Conservation (phyloP, 805 yeast genomes). For the Yarrowia sp. region DNA sequence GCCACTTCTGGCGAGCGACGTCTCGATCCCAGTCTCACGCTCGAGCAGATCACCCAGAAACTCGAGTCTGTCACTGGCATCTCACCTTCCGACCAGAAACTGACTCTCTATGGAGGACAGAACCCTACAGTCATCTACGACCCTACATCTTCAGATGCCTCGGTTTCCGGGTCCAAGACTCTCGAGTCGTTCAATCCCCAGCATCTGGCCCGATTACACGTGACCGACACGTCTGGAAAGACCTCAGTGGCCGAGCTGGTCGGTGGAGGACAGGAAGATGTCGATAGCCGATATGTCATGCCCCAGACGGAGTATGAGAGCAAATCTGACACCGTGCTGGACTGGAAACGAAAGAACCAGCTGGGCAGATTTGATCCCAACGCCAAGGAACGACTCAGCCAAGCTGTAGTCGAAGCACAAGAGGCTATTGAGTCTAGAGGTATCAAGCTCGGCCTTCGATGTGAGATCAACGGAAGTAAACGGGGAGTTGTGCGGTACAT, state of each 20-base stretch:
- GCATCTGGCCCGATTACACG: slow-evolving; percentile 61
- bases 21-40: slow-evolving; percentile 66
- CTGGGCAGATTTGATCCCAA: slow-evolving; percentile 76
- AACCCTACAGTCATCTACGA: slow-evolving; percentile 29
- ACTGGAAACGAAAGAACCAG: slow-evolving; percentile 74
- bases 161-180: slow-evolving; percentile 38
- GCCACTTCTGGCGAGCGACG: slow-evolving; percentile 74
- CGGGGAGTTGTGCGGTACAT: slow-evolving; percentile 74
- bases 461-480: slow-evolving; percentile 18
- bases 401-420: slow-evolving; percentile 40
- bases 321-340: slow-evolving; percentile 67
- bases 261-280: slow-evolving; percentile 50
- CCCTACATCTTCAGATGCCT: slow-evolving; percentile 26
- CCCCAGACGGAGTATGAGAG: slow-evolving; percentile 67
- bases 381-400: slow-evolving; percentile 17
- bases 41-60: slow-evolving; percentile 59
- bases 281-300: slow-evolving; percentile 50
- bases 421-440: slow-evolving; percentile 45
- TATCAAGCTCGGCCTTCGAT: slow-evolving; percentile 58
- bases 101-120: slow-evolving; percentile 48
- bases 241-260: slow-evolving; percentile 10
- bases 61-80: slow-evolving; percentile 79
- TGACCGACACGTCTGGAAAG: slow-evolving; percentile 49
- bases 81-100: slow-evolving; percentile 58
- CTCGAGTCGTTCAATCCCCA: slow-evolving; percentile 45